phyloP scores from a whole-genome alignment of 169 alveolate species.

The Eimeria necatrix region DNA sequence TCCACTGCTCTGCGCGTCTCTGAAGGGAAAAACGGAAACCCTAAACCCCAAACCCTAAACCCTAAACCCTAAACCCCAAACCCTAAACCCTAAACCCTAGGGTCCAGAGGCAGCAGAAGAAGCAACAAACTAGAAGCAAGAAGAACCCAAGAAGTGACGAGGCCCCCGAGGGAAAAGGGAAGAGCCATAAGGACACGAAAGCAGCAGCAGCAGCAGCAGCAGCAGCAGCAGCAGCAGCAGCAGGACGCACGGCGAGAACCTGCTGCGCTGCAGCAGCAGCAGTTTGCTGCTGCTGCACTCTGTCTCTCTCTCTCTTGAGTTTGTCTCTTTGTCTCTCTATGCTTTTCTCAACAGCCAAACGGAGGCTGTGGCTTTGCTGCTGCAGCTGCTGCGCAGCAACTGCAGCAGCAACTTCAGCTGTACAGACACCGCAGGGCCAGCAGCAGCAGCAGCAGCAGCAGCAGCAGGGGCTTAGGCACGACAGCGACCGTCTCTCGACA shows the following conservation, averaged over 20 bases:
- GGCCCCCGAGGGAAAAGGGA: not conserved
- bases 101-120: not conserved
- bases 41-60: not conserved
- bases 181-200: not conserved
- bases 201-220: not conserved
- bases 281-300: not conserved
- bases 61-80: not conserved
- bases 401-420: not conserved
- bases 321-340: constrained; percentile 25
- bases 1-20: not conserved
- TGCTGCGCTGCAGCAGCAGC: not conserved
- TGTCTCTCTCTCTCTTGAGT: not conserved
- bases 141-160: not conserved
- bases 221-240: not conserved
- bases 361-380: not conserved
- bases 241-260: not conserved
- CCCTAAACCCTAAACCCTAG: not conserved
- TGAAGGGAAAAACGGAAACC: not conserved
- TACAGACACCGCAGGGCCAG: not conserved
- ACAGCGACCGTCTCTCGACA: no score
- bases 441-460: constrained; percentile 1
- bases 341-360: not conserved
- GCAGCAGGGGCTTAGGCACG: no score
- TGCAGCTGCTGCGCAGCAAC: constrained; percentile 22
- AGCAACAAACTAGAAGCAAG: not conserved